These are phyloP conservation scores for Pseudogymnoascus verrucosus DNA, from an alignment of 2,329 filamentous ascomycete genomes.

Conservation along the genomic window DNA sequence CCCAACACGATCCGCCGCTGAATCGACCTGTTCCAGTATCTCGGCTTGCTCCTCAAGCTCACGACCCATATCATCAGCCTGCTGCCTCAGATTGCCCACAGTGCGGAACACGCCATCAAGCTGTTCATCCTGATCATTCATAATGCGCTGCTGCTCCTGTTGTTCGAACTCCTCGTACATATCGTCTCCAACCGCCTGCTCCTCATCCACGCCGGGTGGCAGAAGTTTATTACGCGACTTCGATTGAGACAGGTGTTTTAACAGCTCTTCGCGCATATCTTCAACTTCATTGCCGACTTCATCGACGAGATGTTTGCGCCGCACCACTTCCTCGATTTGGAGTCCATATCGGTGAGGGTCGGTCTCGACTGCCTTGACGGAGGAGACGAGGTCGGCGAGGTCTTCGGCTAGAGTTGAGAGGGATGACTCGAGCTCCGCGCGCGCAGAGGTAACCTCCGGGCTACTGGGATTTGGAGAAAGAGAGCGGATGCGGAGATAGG, in stretches of 20 bases:
- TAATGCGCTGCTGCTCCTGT: slow-evolving; percentile 81
- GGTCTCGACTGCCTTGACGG: slow-evolving; percentile 78
- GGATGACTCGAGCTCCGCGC: slow-evolving; percentile 57
- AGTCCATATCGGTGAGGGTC: slow-evolving; percentile 84
- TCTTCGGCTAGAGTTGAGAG: slow-evolving; percentile 70
- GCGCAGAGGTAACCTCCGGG: slow-evolving; percentile 76
- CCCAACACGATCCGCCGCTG: slow-evolving; percentile 76
- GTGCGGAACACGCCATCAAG: slow-evolving; percentile 89
- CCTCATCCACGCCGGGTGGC: slow-evolving; percentile 38
- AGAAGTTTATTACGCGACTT: slow-evolving; percentile 48
- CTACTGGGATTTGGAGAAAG: slow-evolving; percentile 63
- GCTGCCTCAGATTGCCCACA: slow-evolving; percentile 79
- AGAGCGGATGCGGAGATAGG: slow-evolving; percentile 91
- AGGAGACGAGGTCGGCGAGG: slow-evolving; percentile 78
- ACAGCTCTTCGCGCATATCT: slow-evolving; percentile 78
- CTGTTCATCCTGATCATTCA: slow-evolving; percentile 90
- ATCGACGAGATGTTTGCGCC: slow-evolving; percentile 73
- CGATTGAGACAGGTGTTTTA: slow-evolving; percentile 43
- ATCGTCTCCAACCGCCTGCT: slow-evolving; percentile 24
- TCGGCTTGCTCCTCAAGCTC: slow-evolving; percentile 92
- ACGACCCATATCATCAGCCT: slow-evolving; percentile 92
- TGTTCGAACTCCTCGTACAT: slow-evolving; percentile 78
- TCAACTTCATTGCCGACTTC: slow-evolving; percentile 86
- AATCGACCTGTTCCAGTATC: slow-evolving; percentile 80
- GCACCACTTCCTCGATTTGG: slow-evolving; percentile 70